Base-by-base conservation (phyloP, 2,329 filamentous ascomycete genomes). In the Xylaria sp. region DNA sequence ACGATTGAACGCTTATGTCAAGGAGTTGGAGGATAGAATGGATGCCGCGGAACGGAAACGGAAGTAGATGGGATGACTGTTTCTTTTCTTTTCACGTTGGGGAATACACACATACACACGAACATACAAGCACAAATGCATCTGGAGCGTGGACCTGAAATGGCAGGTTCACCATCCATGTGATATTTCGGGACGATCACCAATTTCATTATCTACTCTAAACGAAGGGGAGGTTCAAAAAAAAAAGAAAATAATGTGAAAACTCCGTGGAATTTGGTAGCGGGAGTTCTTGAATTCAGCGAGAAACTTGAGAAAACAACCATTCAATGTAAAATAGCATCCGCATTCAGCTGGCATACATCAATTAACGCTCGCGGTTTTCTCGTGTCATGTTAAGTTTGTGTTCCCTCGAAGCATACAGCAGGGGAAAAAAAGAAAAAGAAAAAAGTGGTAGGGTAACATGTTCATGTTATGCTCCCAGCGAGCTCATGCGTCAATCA, bases 1-100 rank as follows among this genome's bases (percentile, higher is more conserved):
- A 81, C 89, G 92, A 79, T 88, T 98, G 80, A 93, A 93, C 82
- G 88, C 88, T 71, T 97, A 98, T 79, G 90, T 97, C 72, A 88
- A 90, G 78, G 88, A 88, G 60, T 84, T 98, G 72, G 95, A 98
- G 84, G 88, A 92, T 76, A 94, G 92, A 84, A 86, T 94, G 74
- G 89, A 91, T 74, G 84, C 86, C 69, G 76, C 89, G 77, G 86
- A 90, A 76, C 80, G 81, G 77, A 92, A 89, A 84, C 92, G 90
- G 83, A 92, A 91, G 84, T 90, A 82, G 78, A 71, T 29, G 18
- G 18, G 44, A 25, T 32, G 16, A 18, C 40, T 16, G 16, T 40
- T 48, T 54, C 13, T 60, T 66, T 71, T 44, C 13, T 44, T 63
- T 32, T 54, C 23, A 60, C 25, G 5, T 37, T n/a, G 48, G 47